phyloP scores from a whole-genome alignment of 1,139 yeast genomes.

The Yamadazyma pseudoaaseri region DNA sequence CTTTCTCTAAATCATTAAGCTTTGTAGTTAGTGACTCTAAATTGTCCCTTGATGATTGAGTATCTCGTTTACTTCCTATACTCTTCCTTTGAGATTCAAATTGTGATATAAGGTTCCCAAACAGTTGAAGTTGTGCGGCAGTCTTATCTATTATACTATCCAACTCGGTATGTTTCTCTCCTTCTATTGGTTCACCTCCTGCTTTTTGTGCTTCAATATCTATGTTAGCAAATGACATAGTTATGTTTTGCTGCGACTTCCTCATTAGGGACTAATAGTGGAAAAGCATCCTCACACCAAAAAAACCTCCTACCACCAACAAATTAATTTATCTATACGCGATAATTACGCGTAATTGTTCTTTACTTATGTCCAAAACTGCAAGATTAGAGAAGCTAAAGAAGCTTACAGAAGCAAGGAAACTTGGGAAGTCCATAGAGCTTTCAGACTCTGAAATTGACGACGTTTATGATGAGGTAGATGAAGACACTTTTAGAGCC shows the following conservation, averaged over 20 bases:
- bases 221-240: slow-evolving; percentile 60
- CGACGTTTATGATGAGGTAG: slow-evolving; percentile 81
- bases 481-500: slow-evolving; percentile 72
- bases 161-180: slow-evolving; percentile 21
- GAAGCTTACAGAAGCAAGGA: slow-evolving; percentile 41
- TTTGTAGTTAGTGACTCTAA: slow-evolving; percentile 33
- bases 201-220: slow-evolving; percentile 55
- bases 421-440: slow-evolving; percentile 29
- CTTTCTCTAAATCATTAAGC: slow-evolving; percentile 30
- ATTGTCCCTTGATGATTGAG: slow-evolving; percentile 33
- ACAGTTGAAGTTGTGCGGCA: slow-evolving; percentile 45
- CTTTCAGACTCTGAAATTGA: slow-evolving; percentile 26
- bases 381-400: slow-evolving; percentile 32
- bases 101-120: slow-evolving; percentile 49
- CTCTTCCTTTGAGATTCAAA: slow-evolving; percentile 49
- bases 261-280: not conserved
- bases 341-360: not conserved
- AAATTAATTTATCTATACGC: not conserved
- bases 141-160: slow-evolving; percentile 34
- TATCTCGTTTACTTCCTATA: slow-evolving; percentile 59
- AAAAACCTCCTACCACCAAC: not conserved
- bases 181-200: slow-evolving; percentile 10
- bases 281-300: not conserved
- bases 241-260: slow-evolving; percentile 1
- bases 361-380: slow-evolving; percentile 14